These are phyloP conservation scores for Lipomyces kockii DNA, from an alignment of 805 yeast genomes.

Conservation along the genomic window DNA sequence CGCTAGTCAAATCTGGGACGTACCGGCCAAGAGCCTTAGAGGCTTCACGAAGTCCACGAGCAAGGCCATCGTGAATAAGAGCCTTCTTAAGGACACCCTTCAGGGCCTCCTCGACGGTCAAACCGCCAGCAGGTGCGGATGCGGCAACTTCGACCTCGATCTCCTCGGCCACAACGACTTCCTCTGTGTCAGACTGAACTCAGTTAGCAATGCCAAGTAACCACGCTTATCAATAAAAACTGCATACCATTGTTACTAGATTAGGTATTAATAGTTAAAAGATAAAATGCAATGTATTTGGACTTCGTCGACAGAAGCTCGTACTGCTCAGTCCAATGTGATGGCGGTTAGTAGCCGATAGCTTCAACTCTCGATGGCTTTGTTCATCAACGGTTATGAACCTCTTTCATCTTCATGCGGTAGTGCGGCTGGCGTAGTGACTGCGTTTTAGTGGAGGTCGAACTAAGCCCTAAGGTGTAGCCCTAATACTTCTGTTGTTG, in stretches of 20 bases:
- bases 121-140: conserved; percentile 80
- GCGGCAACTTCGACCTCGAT: conserved; percentile 73
- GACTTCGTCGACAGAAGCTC: conserved; percentile 46
- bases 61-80: conserved; percentile 98
- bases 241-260: conserved; percentile 37
- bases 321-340: conserved; percentile 44
- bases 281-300: conserved; percentile 18
- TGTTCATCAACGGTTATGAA: too few species aligned
- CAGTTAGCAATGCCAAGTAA: conserved; percentile 1
- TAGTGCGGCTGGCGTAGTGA: conserved; percentile 15
- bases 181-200: conserved; percentile 57
- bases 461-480: not conserved
- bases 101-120: conserved; percentile 97
- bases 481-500: conserved; percentile 2
- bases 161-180: conserved; percentile 79
- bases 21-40: conserved; percentile 93
- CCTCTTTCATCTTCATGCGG: too few species aligned
- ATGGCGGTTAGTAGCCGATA: not conserved
- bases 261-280: not conserved
- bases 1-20: not conserved
- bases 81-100: conserved; percentile 98
- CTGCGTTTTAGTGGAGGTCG: conserved; percentile 8
- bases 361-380: too few species aligned
- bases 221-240: not conserved
- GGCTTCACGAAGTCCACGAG: conserved; percentile 99